Evolutionary conservation across 1,284 basidiomycete species (phyloP).

Genomic region (Leccinum brunneo-olivaceum): DNA sequence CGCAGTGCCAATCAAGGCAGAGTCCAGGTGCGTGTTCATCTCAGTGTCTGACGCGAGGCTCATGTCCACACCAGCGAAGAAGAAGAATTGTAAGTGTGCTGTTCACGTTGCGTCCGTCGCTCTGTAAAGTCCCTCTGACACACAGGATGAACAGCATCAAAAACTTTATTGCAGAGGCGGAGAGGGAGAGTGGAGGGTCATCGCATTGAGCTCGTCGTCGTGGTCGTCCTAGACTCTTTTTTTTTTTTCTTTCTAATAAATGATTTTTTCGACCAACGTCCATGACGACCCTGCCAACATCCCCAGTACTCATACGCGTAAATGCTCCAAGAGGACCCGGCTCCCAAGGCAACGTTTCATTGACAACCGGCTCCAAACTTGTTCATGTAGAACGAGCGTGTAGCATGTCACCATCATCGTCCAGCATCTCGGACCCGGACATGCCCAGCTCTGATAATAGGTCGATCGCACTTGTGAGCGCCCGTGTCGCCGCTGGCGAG

Average conservation of each 20-base stretch:
- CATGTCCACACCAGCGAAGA: conserved; percentile 45
- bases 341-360: background rate
- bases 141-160: conserved; percentile 59
- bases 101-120: conserved; percentile 11
- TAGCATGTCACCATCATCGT: conserved; percentile 6
- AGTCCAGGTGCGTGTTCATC: conserved; percentile 45
- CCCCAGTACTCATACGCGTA: conserved; percentile 14
- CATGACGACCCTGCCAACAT: conserved; percentile 7
- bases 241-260: no score
- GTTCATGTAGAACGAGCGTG: background rate
- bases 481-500: conserved; percentile 5
- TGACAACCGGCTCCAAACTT: background rate
- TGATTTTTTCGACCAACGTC: background rate
- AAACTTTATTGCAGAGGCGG: conserved; percentile 71
- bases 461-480: background rate
- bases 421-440: background rate
- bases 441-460: background rate
- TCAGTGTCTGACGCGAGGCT: background rate
- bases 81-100: conserved; percentile 59
- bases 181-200: conserved; percentile 50
- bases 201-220: conserved; percentile 24
- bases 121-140: conserved; percentile 32
- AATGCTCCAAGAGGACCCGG: conserved; percentile 8
- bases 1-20: conserved; percentile 53
- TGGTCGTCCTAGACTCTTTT: no score